Conservation (phyloP, 352 stramenopile species). For the Globisporangium spiculum region DNA sequence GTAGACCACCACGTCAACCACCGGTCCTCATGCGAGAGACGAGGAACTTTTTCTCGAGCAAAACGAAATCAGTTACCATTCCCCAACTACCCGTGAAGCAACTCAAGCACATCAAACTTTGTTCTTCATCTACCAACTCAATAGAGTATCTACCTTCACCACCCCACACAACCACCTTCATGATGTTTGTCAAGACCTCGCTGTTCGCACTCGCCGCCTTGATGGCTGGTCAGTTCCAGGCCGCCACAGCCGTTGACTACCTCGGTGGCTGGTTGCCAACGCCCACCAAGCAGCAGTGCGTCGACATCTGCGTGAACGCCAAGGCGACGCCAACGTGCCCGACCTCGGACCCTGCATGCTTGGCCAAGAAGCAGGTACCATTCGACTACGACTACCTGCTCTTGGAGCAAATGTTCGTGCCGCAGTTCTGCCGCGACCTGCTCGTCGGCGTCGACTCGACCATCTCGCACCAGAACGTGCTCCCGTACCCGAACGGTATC, state of each 20-base stretch:
- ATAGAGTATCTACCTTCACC: too few species aligned
- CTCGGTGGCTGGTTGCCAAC: constrained; percentile 52
- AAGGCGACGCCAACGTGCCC: constrained; percentile 49
- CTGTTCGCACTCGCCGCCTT: too few species aligned
- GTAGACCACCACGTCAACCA: not conserved
- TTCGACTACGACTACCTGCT: constrained; percentile 71
- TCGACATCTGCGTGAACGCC: constrained; percentile 70
- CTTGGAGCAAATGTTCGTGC: constrained; percentile 72
- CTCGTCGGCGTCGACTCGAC: constrained; percentile 64
- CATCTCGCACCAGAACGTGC: constrained; percentile 67
- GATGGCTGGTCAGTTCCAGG: too few species aligned
- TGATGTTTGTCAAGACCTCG: constrained; percentile 18
- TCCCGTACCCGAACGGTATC: constrained; percentile 46
- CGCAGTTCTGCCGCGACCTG: constrained; percentile 79
- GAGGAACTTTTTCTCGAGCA: not conserved
- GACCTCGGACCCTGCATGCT: constrained; percentile 25
- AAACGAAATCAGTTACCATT: not conserved
- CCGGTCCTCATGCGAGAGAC: not conserved
- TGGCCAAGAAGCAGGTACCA: constrained; percentile 34
- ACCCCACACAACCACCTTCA: too few species aligned
- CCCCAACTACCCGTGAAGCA: not conserved
- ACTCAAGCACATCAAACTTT: too few species aligned
- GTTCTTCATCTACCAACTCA: too few species aligned
- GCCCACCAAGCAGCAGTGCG: constrained; percentile 46
- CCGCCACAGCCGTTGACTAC: too few species aligned